Conservation (phyloP, 495 filamentous ascomycete species). For the Annulohypoxylon moriforme region DNA sequence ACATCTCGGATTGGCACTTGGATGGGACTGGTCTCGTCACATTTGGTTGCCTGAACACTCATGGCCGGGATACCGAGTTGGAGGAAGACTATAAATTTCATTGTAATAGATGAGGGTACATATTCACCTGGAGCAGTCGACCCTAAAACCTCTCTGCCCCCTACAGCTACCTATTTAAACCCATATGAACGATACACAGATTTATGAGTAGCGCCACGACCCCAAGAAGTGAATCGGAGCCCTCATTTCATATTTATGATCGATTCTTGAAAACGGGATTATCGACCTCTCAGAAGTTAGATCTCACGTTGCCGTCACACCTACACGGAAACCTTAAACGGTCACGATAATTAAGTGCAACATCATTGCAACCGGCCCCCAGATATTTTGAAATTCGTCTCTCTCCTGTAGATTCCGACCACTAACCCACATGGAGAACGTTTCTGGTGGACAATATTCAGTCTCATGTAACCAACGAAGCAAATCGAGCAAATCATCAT, state of each 20-base stretch:
- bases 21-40: not conserved
- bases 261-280: not conserved
- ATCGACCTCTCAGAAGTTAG: not conserved
- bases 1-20: constrained; percentile 3
- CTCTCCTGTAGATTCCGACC: not conserved
- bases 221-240: not conserved
- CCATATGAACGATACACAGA: too few relatives aligned
- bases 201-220: too few relatives aligned
- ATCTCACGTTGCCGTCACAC: not conserved
- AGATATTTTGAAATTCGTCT: not conserved
- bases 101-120: not conserved
- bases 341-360: not conserved
- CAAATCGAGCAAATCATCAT: not conserved
- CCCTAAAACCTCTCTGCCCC: too few relatives aligned
- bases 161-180: too few relatives aligned
- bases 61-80: not conserved
- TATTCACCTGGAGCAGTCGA: too few relatives aligned
- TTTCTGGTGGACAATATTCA: not conserved
- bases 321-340: not conserved
- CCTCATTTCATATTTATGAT: not conserved
- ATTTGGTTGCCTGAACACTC: not conserved
- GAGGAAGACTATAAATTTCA: not conserved
- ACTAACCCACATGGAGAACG: not conserved
- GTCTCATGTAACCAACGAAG: not conserved
- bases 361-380: not conserved